Base-by-base conservation (phyloP, 306 rosid species). In the Inga oerstediana region DNA sequence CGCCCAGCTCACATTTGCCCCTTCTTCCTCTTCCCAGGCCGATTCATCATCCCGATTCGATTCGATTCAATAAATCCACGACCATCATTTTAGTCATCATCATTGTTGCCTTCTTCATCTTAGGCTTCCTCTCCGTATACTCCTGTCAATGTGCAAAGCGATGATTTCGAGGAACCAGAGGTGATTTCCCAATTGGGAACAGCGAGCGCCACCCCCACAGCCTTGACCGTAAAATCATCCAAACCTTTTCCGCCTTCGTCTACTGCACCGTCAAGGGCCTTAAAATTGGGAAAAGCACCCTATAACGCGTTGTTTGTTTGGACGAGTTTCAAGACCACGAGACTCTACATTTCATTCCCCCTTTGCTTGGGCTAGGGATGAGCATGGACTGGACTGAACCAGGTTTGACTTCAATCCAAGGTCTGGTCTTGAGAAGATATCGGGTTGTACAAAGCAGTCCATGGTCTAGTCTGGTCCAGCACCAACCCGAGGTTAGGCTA, bases 301-400 rank as follows among this genome's bases (percentile, higher is more conserved):
- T 96, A 3, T 97, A 94, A 80, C 92, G 97, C 79, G 97, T 97
- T 19, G 97, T 96, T 10, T 96, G 99, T 80, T 76, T 96, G 17
- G 90, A 85, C 85, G 97, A 91, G 66, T 96, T 96, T 58, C 84
- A 91, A 44, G 94, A 87, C 54, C 81, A 88, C 2, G 98, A 94
- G 78, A 91, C 90, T 82, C 90, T 94, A 90, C 98, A 97, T 87
- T 90, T 96, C 75, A 85, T 96, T 32, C 98, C 98, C 8, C 43
- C 43, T 39, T 39, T 1, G 2, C 8, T 39, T 39, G 43, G 43
- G 41, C 8, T 39, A 27, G 30, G 30, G 30, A 27, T 27, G 30
- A 27, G 30, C 30, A 27, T 27, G 30, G 30, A 27, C 30, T 27
- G 1, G 30, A 27, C 30, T 27, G 30, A 27, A 27, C 30, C 1